Conservation (phyloP, 1,139 yeast species). For the Maudiozyma humilis region DNA sequence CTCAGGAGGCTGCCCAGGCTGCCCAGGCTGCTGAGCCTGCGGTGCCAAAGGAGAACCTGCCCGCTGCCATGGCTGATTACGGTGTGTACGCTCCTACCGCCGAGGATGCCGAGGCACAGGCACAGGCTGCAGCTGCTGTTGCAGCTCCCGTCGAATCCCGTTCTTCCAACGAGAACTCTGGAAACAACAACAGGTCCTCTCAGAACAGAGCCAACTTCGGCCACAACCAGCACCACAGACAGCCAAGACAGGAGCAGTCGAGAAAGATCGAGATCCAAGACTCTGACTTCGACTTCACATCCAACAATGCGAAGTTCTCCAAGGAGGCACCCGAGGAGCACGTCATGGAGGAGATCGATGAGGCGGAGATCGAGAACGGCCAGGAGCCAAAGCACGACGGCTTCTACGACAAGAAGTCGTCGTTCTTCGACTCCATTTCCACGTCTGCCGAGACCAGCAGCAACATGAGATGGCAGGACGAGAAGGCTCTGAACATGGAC, state of each 20-base stretch:
- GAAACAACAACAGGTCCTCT: constrained; percentile 1
- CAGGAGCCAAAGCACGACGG: constrained; percentile 13
- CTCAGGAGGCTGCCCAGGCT: not conserved
- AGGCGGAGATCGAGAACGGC: constrained; percentile 6
- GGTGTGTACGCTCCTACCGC: constrained; percentile 31
- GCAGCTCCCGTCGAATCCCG: not conserved
- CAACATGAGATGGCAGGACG: constrained; percentile 54
- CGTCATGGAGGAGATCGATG: constrained; percentile 8
- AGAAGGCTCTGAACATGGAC: constrained; percentile 47
- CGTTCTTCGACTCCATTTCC: constrained; percentile 76
- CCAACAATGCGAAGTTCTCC: constrained; percentile 54
- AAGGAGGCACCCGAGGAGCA: constrained; percentile 27
- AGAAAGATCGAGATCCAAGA: constrained; percentile 31
- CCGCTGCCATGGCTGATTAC: constrained; percentile 31
- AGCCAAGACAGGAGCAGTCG: constrained; percentile 6
- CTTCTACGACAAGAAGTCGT: constrained; percentile 59
- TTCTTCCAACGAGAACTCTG: not conserved
- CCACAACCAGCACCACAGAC: constrained; percentile 7
- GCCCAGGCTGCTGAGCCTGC: not conserved
- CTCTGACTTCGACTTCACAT: constrained; percentile 57
- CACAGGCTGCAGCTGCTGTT: constrained; percentile 8
- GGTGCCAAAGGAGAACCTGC: constrained; percentile 13
- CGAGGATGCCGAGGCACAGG: constrained; percentile 4
- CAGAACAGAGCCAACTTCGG: constrained; percentile 2
- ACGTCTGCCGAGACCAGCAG: constrained; percentile 39